Percentiles rank a stretch among this genome's conserved stretches.
Evolutionary conservation across 2,329 filamentous ascomycete genomes (phyloP).

Genomic region (Apiospora arundinis): DNA sequence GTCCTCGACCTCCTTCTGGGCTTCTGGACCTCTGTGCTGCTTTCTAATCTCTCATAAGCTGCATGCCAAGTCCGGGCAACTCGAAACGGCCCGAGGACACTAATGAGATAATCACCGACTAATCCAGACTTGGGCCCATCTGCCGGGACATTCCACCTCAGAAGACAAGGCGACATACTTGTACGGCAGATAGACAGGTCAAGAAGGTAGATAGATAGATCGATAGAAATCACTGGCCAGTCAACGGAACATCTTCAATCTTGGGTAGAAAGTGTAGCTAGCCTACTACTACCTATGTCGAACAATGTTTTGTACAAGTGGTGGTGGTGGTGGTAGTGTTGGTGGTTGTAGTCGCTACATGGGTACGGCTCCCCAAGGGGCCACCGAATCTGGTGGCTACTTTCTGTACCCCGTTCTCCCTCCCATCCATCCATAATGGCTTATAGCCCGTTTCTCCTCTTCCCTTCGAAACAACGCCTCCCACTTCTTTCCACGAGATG

Average conservation of each 20-base stretch:
- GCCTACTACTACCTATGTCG: not conserved
- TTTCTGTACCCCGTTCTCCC: not conserved
- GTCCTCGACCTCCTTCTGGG: no score
- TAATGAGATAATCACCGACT: not conserved
- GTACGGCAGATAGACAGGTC: no score
- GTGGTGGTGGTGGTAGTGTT: not conserved
- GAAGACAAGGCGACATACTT: not conserved
- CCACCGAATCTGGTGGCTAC: not conserved
- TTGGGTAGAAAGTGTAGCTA: not conserved
- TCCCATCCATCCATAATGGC: not conserved
- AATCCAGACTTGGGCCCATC: not conserved
- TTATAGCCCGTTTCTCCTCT: slow-evolving; percentile 5
- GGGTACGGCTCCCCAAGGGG: not conserved
- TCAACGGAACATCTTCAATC: not conserved
- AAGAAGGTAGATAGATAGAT: no score
- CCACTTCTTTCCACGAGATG: not conserved
- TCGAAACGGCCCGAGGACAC: slow-evolving; percentile 10
- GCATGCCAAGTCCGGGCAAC: not conserved
- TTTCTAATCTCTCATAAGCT: slow-evolving; percentile 15
- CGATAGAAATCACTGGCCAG: not conserved
- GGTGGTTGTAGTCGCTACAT: not conserved
- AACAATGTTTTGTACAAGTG: not conserved
- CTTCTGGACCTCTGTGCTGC: not conserved
- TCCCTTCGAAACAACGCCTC: not conserved
- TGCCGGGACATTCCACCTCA: not conserved